Evolutionary conservation across 1,284 basidiomycete genomes (phyloP), one percentile per base, ranked within the genome.

Genomic region (Phellinidium pouzarii): DNA sequence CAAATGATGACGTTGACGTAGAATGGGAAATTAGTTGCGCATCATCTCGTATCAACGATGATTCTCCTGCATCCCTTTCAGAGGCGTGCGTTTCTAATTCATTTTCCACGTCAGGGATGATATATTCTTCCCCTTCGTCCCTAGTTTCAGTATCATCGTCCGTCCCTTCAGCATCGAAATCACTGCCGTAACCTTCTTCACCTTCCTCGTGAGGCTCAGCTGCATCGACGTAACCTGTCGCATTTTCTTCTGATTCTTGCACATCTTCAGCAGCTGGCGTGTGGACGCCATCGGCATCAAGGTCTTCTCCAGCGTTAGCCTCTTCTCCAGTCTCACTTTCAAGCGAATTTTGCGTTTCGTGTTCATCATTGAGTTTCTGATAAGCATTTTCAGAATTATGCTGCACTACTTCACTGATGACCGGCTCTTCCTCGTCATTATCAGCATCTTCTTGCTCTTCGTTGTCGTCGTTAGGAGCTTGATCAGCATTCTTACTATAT

Each of bases 211-310:
- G 41, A 12, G 31, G 48, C 41, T 53, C 56, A 44, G 20, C 29
- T 27, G n/a, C 54, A 48, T 61, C 62, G 4, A 58, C 54, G 22
- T 60, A 59, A 14, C 63, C 59, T 4, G 50, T 37, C 20, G 58
- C 62, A 31, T 61, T 56, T 7, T 64, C 64, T 5, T 58, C 56
- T 36, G 62, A 61, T 27, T 59, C 63, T 31, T 63, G 62, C 14
- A 57, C 61, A 6, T 58, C 59, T 27, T 59, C 58, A 36, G 50
- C 41, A 12, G 38, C 17, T 3, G 29, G 6, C 4, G 48, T 62
- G 44, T 71, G 67, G 40, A 65, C 55, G 44, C 59, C 62, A 55
- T 66, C 65, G 43, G 65, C 67, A 53, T 70, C 67, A n/a, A 66
- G 59, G 22, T 17, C 53, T 26, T 59, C 52, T 6, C 25, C 46